Conservation (phyloP, 352 stramenopile species). For the Phytophthora lateralis region DNA sequence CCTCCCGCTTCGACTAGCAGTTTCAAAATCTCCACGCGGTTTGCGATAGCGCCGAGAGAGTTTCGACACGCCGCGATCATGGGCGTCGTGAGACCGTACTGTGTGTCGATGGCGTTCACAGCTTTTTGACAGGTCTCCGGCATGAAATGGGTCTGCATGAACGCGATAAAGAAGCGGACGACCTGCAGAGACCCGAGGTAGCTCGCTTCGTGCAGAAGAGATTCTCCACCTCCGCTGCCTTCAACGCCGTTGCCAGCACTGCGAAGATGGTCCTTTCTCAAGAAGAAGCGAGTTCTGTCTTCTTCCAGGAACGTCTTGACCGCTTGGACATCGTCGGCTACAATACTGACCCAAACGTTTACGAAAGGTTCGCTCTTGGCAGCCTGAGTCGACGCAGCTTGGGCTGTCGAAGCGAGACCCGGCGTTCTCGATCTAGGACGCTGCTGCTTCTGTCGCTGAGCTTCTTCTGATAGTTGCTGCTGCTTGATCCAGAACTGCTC, state of each 20-base stretch:
- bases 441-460: slow-evolving; percentile 25
- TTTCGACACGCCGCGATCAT: slow-evolving; percentile 67
- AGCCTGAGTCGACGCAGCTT: slow-evolving; percentile 11
- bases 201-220: slow-evolving; percentile 64
- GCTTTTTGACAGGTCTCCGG: slow-evolving; percentile 32
- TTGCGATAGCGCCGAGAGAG: slow-evolving; percentile 39
- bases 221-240: slow-evolving; percentile 32
- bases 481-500: slow-evolving; percentile 43
- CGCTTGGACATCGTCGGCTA: slow-evolving; percentile 33
- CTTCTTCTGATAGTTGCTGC: slow-evolving; percentile 18
- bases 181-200: slow-evolving; percentile 43
- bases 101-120: slow-evolving; percentile 58
- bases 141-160: slow-evolving; percentile 40
- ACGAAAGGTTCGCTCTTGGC: slow-evolving; percentile 10
- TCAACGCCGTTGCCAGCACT: neutral
- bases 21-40: slow-evolving; percentile 55
- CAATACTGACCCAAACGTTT: slow-evolving; percentile 52
- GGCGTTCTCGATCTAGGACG: slow-evolving; percentile 14
- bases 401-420: slow-evolving; percentile 8
- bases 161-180: slow-evolving; percentile 38
- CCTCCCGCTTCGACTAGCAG: slow-evolving; percentile 53
- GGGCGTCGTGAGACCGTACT: slow-evolving; percentile 54
- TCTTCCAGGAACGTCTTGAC: slow-evolving; percentile 43
- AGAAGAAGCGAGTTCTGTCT: slow-evolving; percentile 37
- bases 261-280: slow-evolving; percentile 31